Evolutionary conservation across 139 green algal genomes (phyloP), one percentile per base, ranked within the genome.

Genomic region (Chlamydomonas incerta): DNA sequence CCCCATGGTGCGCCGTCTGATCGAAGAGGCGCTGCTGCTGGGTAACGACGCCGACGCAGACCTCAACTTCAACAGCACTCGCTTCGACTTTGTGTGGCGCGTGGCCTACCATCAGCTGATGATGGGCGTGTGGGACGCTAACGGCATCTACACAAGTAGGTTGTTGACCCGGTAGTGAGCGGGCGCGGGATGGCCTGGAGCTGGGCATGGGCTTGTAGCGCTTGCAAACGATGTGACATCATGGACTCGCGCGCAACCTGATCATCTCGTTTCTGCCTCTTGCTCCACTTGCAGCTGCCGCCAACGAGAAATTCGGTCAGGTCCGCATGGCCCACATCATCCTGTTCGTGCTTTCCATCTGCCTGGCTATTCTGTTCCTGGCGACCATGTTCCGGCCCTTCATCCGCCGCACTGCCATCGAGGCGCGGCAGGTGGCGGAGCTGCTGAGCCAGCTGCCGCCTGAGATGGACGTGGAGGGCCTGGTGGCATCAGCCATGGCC

Each of bases 391-490:
- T 91, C 70, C 82, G 77, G 28, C 88, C 88, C 82, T 91, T 91
- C 83, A 69, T 89, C 34, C 66, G 55, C 29, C 71, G 71, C 65
- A 74, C 87, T 35, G 55, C 70, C 57, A 91, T 88, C 41, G 88
- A 91, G 68, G 87, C 82, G 62, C 71, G 88, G 10, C 82, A 87
- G 41, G 81, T 85, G 34, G 88, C 83, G 9, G 88, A 91, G 80
- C 83, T 91, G 79, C 83, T 91, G 31, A 72, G 29, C 28, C 88
- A 91, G 80, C 83, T 91, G 83, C 88, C 88, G 35, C 67, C 79
- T 29, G 88, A 91, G 29, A 86, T 91, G 72, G 88, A 91, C 65
- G 73, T 89, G 60, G 88, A 91, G 60, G 84, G 79, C 13, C 87
- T 91, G 79, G 83, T 91, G 29, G 83, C 82, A 2, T 62, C 47